Evolutionary conservation across 2,329 filamentous ascomycete species (phyloP).

Genomic region (Coniosporium tulheliwenetii): DNA sequence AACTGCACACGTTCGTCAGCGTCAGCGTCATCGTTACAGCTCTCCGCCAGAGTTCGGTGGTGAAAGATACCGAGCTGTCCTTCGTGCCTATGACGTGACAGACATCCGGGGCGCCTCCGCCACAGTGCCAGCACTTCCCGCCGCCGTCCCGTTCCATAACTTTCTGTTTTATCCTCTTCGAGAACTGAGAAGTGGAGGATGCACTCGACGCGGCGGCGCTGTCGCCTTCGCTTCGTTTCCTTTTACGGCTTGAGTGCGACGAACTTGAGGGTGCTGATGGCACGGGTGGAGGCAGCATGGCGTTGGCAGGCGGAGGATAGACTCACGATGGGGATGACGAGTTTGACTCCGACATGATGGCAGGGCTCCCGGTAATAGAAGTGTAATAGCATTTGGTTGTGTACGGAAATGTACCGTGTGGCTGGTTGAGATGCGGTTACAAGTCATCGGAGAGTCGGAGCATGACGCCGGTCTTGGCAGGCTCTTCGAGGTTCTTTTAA

Average conservation of each 20-base stretch:
- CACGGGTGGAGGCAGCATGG: too few species aligned
- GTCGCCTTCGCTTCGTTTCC: neutral
- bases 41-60: too few species aligned
- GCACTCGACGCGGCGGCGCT: neutral
- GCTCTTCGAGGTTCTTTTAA: neutral
- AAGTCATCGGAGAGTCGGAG: neutral
- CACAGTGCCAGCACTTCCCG: slow-evolving; percentile 1
- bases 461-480: neutral
- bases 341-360: too few species aligned
- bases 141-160: neutral
- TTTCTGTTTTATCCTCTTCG: neutral
- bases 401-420: neutral
- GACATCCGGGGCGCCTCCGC: neutral
- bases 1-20: slow-evolving; percentile 1
- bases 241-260: too few species aligned
- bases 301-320: too few species aligned
- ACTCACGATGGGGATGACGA: too few species aligned
- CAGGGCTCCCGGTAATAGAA: too few species aligned
- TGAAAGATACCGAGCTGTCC: too few species aligned
- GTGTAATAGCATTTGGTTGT: too few species aligned
- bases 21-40: neutral
- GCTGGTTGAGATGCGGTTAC: neutral
- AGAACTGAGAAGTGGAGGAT: slow-evolving; percentile 1
- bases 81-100: slow-evolving; percentile 1
- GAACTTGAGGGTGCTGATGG: too few species aligned